Conservation (phyloP, 176 grass and related monocot genomes). For the Echinochloa phyllopogon region DNA sequence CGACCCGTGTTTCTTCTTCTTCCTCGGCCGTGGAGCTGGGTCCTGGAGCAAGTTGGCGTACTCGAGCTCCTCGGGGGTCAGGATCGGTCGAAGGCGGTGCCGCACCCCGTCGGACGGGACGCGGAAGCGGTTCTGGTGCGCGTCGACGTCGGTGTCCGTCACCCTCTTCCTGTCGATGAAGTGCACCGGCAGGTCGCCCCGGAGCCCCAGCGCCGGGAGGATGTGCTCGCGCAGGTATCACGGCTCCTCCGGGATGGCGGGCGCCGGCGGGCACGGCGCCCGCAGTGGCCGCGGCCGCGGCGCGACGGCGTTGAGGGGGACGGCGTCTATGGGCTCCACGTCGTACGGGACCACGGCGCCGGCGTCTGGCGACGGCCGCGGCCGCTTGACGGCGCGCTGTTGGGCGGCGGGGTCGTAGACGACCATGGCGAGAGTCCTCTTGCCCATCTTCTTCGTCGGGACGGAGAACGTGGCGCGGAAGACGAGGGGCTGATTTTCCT, state of each 20-base stretch:
- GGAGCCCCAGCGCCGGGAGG: background rate
- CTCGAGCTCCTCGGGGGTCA: background rate
- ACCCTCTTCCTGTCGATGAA: conserved; percentile 9
- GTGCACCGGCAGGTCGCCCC: background rate
- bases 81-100: background rate
- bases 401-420: background rate
- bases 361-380: background rate
- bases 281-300: background rate
- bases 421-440: too few relatives aligned
- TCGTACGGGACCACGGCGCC: background rate
- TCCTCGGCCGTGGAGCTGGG: too few relatives aligned
- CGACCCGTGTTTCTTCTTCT: too few relatives aligned
- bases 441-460: too few relatives aligned
- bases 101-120: background rate
- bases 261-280: too few relatives aligned
- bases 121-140: conserved; percentile 24
- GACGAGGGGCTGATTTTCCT: background rate
- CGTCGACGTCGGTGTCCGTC: background rate
- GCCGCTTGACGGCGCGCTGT: background rate
- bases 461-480: background rate
- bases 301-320: background rate
- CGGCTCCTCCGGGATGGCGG: background rate
- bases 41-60: background rate
- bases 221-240: background rate
- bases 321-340: background rate